Percentiles rank a stretch among this genome's conserved stretches.
Conservation (phyloP, 768 basidiomycete species). For the Phylloporus sp. region DNA sequence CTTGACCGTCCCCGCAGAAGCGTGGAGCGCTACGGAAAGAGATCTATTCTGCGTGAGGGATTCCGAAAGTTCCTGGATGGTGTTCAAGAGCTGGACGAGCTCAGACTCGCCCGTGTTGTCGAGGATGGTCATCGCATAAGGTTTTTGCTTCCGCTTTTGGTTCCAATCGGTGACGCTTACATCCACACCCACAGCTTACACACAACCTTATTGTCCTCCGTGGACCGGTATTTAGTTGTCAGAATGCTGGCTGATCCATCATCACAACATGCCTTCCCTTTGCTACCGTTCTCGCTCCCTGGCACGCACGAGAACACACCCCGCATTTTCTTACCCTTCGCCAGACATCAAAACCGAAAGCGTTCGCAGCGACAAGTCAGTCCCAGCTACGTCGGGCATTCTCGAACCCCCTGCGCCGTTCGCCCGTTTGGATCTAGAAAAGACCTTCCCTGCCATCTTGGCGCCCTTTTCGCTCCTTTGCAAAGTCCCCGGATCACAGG, state of each 20-base stretch:
- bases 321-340: neutral
- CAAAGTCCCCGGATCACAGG: slow-evolving; percentile 18
- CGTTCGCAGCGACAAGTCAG: slow-evolving; percentile 24
- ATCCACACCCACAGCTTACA: neutral
- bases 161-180: no score
- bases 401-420: neutral
- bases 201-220: slow-evolving; percentile 16
- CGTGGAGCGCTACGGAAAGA: slow-evolving; percentile 65
- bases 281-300: slow-evolving; percentile 11
- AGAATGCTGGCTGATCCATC: no score
- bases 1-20: slow-evolving; percentile 74
- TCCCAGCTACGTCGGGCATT: slow-evolving; percentile 19
- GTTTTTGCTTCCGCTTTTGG: slow-evolving; percentile 9
- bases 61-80: slow-evolving; percentile 77
- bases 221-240: no score
- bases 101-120: slow-evolving; percentile 52
- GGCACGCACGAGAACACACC: slow-evolving; percentile 3
- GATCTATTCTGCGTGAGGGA: slow-evolving; percentile 77
- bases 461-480: slow-evolving; percentile 26
- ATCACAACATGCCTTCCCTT: slow-evolving; percentile 13
- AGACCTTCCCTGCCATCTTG: slow-evolving; percentile 35
- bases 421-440: slow-evolving; percentile 29
- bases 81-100: slow-evolving; percentile 54
- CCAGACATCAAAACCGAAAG: slow-evolving; percentile 19
- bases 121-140: slow-evolving; percentile 47